Percentiles rank a stretch among this genome's conserved stretches.
Evolutionary conservation across 768 basidiomycete genomes (phyloP).

Genomic region (Hypholoma fasciculare): DNA sequence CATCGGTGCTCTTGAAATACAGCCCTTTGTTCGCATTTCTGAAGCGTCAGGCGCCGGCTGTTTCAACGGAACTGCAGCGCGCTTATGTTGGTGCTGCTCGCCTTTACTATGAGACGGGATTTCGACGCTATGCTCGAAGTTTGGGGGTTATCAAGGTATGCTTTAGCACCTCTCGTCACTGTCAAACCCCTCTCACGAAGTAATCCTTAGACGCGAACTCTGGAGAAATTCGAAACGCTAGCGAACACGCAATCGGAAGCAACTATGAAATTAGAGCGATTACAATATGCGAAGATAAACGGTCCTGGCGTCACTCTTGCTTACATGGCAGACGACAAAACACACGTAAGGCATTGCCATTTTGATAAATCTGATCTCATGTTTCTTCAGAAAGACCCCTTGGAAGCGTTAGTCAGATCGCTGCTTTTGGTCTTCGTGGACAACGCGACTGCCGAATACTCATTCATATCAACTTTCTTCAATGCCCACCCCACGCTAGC

Average conservation of each 20-base stretch:
- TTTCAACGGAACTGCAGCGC: slow-evolving; percentile 86
- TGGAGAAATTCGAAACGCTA: slow-evolving; percentile 72
- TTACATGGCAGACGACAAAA: slow-evolving; percentile 88
- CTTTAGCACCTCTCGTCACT: not conserved
- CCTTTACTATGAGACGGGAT: slow-evolving; percentile 94
- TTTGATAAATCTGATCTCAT: slow-evolving; percentile 14
- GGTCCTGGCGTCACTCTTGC: slow-evolving; percentile 81
- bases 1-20: slow-evolving; percentile 83
- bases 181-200: not conserved
- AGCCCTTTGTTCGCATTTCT: slow-evolving; percentile 82
- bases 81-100: slow-evolving; percentile 83
- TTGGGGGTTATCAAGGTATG: slow-evolving; percentile 76
- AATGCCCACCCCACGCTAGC: slow-evolving; percentile 35
- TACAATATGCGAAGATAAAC: slow-evolving; percentile 71
- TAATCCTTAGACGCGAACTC: slow-evolving; percentile 53
- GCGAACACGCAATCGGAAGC: slow-evolving; percentile 43
- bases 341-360: slow-evolving; percentile 56
- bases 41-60: slow-evolving; percentile 74
- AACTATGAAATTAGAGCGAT: slow-evolving; percentile 51
- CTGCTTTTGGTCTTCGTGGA: slow-evolving; percentile 90
- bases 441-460: slow-evolving; percentile 91
- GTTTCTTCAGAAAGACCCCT: slow-evolving; percentile 64
- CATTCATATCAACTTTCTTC: slow-evolving; percentile 88
- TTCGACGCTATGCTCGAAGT: slow-evolving; percentile 85
- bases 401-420: slow-evolving; percentile 86